Conservation (phyloP, 345 rosid species). For the Boechera stricta region DNA sequence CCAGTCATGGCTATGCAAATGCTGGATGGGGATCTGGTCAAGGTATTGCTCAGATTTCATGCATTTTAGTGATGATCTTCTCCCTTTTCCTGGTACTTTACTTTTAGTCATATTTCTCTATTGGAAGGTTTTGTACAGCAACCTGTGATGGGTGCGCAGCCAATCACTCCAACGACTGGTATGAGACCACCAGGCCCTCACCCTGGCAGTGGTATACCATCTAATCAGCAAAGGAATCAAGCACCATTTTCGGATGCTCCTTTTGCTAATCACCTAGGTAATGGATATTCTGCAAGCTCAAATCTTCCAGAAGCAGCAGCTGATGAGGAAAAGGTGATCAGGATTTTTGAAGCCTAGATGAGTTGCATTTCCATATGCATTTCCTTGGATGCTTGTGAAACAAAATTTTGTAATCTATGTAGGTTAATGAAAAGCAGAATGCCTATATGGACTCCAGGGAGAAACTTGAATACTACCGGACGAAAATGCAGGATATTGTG, state of each 20-base stretch:
- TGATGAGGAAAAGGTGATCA: slow-evolving; percentile 64
- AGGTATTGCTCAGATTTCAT: slow-evolving; percentile 55
- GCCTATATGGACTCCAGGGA: slow-evolving; percentile 83
- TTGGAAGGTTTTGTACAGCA: slow-evolving; percentile 75
- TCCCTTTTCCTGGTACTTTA: slow-evolving; percentile 34
- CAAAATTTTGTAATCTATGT: slow-evolving; percentile 30
- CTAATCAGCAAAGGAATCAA: slow-evolving; percentile 62
- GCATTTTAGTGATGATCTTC: slow-evolving; percentile 26
- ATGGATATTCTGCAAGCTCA: slow-evolving; percentile 50
- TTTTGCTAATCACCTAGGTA: slow-evolving; percentile 60
- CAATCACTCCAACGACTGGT: slow-evolving; percentile 60
- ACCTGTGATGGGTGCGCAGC: slow-evolving; percentile 60
- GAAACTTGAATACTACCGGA: slow-evolving; percentile 90
- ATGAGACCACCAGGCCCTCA: slow-evolving; percentile 69
- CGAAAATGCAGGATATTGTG: slow-evolving; percentile 97
- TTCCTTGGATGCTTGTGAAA: slow-evolving; percentile 34
- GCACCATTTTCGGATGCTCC: slow-evolving; percentile 60
- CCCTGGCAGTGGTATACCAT: slow-evolving; percentile 48
- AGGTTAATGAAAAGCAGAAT: slow-evolving; percentile 69
- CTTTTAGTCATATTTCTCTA: slow-evolving; percentile 15
- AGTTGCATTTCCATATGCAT: slow-evolving; percentile 24
- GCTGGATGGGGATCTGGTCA: slow-evolving; percentile 76
- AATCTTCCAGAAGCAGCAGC: slow-evolving; percentile 53
- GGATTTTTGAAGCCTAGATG: background rate
- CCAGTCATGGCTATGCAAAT: slow-evolving; percentile 66